Conservation (phyloP, 2,329 filamentous ascomycete genomes). For the Pseudocercospora cruenta region DNA sequence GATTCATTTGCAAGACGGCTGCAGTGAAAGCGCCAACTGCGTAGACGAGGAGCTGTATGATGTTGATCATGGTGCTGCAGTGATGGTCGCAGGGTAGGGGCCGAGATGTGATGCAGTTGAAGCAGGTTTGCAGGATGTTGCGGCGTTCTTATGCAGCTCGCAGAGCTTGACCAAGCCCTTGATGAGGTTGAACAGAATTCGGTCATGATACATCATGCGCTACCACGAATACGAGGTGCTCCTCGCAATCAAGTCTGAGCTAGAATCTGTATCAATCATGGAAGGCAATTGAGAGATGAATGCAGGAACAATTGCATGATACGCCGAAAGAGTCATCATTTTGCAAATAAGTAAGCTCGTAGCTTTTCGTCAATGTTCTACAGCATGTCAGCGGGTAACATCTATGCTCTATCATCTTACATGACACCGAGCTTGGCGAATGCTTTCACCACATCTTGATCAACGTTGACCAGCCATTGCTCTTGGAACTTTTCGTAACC, state of each 20-base stretch:
- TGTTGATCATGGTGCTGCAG: background rate
- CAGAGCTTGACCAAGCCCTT: background rate
- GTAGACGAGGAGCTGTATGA: background rate
- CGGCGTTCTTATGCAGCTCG: background rate
- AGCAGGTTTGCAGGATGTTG: background rate
- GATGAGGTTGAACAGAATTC: background rate
- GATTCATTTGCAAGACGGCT: background rate
- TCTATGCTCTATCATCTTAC: slow-evolving; percentile 20
- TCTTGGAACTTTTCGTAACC: slow-evolving; percentile 69
- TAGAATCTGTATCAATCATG: background rate
- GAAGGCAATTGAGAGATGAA: background rate
- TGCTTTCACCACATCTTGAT: slow-evolving; percentile 69
- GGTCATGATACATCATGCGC: background rate
- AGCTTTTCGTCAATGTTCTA: background rate
- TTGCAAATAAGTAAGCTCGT: background rate
- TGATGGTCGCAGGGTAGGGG: background rate
- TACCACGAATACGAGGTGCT: background rate
- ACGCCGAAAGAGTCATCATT: background rate
- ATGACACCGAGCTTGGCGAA: slow-evolving; percentile 55
- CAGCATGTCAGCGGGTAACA: background rate
- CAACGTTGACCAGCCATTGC: slow-evolving; percentile 74
- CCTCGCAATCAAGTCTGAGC: background rate
- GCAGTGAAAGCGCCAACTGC: background rate
- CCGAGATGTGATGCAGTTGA: background rate
- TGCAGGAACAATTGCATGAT: background rate